Evolutionary conservation across 2,329 filamentous ascomycete species (phyloP), one percentile per base, ranked within the genome.

Genomic region (Blumeriella jaapii): DNA sequence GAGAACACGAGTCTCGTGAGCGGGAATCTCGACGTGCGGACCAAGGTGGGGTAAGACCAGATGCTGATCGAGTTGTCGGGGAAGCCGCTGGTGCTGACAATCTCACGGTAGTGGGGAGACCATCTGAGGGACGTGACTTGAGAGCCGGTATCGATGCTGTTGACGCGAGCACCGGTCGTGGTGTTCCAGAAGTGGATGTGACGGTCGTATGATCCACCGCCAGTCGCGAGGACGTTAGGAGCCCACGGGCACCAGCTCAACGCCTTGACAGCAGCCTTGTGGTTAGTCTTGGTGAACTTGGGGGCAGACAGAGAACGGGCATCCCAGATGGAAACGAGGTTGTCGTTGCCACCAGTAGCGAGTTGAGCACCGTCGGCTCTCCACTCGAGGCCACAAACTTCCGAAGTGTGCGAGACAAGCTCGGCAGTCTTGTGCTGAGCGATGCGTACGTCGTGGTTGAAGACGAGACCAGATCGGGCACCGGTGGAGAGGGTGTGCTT

Each of bases 171-270:
- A 42, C 91, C 91, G 4, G 89, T 94, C 14, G 91, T 96, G 29
- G 87, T 93, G 72, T 98, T 98, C 91, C 91, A 98, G 74, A 98
- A 98, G 69, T 98, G 91, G 61, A 98, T 98, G 64, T 95, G 83
- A 51, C 86, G 82, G 59, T 98, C 91, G 61, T 95, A 93, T 27
- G 85, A 93, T 50, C 91, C 91, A 55, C 91, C 91, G 38, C 91
- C 91, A 27, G 91, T 96, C 39, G 91, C 91, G 30, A 98, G 80
- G 31, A 96, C 77, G 69, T 95, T 96, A 61, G 84, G 78, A 66
- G 94, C 91, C 91, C 91, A 98, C 27, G 91, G 91, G 70, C 91
- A 98, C 91, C 91, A 98, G 45, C 86, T 82, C 29, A 98, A 75
- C 40, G 91, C 91, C 74, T 98, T 98, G 64, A 98, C 87, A 28